These are phyloP conservation scores for Solanum chacoense DNA, from an alignment of 305 asterid genomes.

Conservation along the genomic window DNA sequence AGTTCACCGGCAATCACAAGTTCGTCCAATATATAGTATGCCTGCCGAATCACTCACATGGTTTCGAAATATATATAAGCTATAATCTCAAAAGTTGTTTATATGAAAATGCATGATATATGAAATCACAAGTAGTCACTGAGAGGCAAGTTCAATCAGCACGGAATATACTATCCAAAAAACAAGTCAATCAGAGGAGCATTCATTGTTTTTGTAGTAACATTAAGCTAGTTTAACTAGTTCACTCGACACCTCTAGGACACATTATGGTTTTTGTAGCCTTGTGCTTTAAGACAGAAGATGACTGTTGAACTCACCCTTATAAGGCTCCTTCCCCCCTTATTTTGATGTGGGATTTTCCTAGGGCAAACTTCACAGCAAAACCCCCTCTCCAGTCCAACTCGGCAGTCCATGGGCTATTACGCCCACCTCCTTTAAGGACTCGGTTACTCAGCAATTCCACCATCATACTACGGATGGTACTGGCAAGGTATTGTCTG, in stretches of 20 bases:
- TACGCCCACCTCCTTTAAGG: neutral
- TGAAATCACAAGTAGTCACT: neutral
- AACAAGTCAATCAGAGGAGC: neutral
- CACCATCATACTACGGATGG: neutral
- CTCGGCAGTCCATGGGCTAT: neutral
- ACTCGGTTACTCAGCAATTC: neutral
- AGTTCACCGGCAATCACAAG: constrained; percentile 94
- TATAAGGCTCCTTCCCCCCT: neutral
- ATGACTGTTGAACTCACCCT: neutral
- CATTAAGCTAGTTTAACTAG: neutral
- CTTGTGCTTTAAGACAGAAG: neutral
- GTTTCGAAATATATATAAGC: constrained; percentile 1
- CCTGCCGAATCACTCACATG: constrained; percentile 36
- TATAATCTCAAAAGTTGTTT: neutral
- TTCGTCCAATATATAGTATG: constrained; percentile 90
- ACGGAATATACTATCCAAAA: neutral
- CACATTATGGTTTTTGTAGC: neutral
- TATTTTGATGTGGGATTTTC: neutral
- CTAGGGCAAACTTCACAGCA: neutral
- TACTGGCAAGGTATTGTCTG: neutral
- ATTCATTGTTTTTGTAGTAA: neutral
- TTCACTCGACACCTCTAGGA: neutral
- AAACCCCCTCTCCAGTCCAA: neutral
- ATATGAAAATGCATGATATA: neutral
- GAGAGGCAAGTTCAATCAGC: neutral